These are phyloP conservation scores for Heritiera littoralis DNA, from an alignment of 345 rosid genomes.

Conservation along the genomic window DNA sequence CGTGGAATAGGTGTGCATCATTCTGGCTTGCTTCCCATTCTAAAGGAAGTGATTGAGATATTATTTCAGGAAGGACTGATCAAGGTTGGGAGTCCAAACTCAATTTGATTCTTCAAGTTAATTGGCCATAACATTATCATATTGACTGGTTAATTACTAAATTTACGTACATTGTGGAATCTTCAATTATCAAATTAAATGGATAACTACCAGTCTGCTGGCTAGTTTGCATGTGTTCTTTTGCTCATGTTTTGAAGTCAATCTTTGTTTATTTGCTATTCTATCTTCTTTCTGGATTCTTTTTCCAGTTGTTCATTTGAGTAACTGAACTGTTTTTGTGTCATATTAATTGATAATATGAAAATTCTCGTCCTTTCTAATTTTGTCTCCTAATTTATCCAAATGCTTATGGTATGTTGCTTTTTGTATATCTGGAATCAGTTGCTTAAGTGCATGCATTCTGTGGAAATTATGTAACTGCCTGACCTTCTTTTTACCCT, in stretches of 20 bases:
- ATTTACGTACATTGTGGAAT: background rate
- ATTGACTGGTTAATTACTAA: constrained; percentile 8
- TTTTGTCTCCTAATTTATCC: background rate
- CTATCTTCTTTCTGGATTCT: background rate
- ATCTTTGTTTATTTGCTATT: background rate
- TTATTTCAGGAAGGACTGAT: constrained; percentile 97
- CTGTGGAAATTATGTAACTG: background rate
- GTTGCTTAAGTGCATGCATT: background rate
- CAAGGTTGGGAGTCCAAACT: constrained; percentile 55
- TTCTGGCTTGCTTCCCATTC: constrained; percentile 97
- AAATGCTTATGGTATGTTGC: background rate
- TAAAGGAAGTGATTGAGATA: constrained; percentile 98
- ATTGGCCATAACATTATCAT: background rate
- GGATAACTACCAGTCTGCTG: background rate
- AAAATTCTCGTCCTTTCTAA: background rate
- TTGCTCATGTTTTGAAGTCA: background rate
- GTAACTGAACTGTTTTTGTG: background rate
- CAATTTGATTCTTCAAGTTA: constrained; percentile 4
- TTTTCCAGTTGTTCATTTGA: background rate
- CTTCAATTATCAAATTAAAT: background rate
- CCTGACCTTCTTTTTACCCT: background rate
- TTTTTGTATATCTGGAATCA: background rate
- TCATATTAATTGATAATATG: background rate
- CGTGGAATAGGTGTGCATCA: constrained; percentile 99
- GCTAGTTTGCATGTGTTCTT: constrained; percentile 14